phyloP scores from a whole-genome alignment of 2,329 filamentous ascomycete species.

The Fusarium multiceps region DNA sequence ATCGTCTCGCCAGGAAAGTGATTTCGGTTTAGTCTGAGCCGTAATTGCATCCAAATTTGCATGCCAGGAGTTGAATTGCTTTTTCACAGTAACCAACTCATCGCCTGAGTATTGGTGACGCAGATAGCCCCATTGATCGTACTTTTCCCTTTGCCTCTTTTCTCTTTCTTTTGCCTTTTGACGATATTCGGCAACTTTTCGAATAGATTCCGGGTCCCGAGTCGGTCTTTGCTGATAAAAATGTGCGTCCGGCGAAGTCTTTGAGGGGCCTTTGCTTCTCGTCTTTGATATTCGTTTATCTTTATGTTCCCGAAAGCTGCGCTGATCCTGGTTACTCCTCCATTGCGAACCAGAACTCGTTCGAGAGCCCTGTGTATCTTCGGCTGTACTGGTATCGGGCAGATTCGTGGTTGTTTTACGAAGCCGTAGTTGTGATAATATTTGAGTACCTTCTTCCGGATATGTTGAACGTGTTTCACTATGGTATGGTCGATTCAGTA shows the following conservation, averaged over 20 bases:
- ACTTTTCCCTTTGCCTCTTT: conserved; percentile 21
- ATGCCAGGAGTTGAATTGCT: conserved; percentile 49
- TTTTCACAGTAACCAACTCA: conserved; percentile 39
- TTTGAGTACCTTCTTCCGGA: conserved; percentile 14
- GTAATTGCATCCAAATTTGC: conserved; percentile 41
- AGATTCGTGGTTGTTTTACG: conserved; percentile 11
- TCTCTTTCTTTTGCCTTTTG: conserved; percentile 1
- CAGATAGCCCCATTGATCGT: conserved; percentile 50
- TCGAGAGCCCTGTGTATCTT: conserved; percentile 1
- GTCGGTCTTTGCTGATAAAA: conserved; percentile 1
- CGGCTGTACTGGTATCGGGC: not conserved
- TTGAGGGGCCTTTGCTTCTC: not conserved
- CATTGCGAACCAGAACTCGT: not conserved
- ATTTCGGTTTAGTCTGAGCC: conserved; percentile 19
- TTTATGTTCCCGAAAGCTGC: not conserved
- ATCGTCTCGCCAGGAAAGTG: conserved; percentile 45
- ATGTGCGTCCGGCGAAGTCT: not conserved
- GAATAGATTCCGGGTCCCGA: not conserved
- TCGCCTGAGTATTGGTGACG: conserved; percentile 43
- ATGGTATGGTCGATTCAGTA: conserved; percentile 28
- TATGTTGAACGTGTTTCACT: not conserved
- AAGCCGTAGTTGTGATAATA: conserved; percentile 36
- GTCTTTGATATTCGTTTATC: not conserved
- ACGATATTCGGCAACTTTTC: conserved; percentile 8
- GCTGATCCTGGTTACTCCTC: not conserved